Evolutionary conservation across 2,329 filamentous ascomycete genomes (phyloP).

Genomic region (Talaromyces sp.): DNA sequence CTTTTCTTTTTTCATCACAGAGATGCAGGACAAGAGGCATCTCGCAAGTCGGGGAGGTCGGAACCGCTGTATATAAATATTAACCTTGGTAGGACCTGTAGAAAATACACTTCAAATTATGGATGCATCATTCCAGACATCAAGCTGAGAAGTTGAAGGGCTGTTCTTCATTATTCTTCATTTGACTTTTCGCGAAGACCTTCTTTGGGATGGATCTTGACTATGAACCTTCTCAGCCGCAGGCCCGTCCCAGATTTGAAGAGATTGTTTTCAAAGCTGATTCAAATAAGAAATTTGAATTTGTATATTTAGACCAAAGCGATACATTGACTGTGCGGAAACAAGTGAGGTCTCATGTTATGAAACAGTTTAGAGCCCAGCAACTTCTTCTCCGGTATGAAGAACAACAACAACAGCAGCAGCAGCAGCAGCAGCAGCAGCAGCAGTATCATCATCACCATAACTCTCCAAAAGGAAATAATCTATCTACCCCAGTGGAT

Average conservation of each 20-base stretch:
- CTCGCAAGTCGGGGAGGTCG: too few species aligned
- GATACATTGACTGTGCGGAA: not conserved
- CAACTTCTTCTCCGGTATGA: not conserved
- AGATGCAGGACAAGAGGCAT: too few species aligned
- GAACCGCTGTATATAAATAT: too few species aligned
- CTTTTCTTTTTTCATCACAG: too few species aligned
- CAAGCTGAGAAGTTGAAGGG: too few species aligned
- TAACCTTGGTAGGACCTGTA: too few species aligned
- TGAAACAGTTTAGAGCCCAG: not conserved
- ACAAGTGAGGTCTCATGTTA: not conserved
- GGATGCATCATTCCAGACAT: too few species aligned
- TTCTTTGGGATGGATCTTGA: too few species aligned
- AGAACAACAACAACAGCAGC: not conserved
- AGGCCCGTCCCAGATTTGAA: not conserved
- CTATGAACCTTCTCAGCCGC: not conserved
- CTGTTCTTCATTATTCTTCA: not conserved
- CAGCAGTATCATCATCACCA: not conserved
- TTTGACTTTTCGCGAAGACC: too few species aligned
- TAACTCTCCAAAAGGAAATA: too few species aligned
- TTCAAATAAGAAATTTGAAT: not conserved
- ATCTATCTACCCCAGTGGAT: not conserved
- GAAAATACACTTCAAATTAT: too few species aligned
- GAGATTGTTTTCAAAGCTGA: slow-evolving; percentile 3
- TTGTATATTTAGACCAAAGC: not conserved
- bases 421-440: too few species aligned